These are phyloP conservation scores for Erythrophleum fordii DNA, from an alignment of 306 rosid species.

Conservation along the genomic window DNA sequence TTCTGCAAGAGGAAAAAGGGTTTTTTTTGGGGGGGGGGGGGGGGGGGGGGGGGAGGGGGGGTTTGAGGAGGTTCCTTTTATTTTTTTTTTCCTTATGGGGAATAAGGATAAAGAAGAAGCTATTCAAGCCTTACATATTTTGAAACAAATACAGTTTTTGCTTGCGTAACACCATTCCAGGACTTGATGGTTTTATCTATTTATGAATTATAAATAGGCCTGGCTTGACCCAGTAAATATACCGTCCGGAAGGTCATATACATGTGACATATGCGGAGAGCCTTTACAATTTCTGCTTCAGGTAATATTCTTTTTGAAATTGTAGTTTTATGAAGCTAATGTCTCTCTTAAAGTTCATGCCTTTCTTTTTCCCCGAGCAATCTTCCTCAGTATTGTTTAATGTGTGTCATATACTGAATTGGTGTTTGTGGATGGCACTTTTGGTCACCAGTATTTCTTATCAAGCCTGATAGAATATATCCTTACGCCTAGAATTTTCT, in stretches of 20 bases:
- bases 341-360: neutral
- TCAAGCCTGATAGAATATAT: neutral
- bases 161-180: too few species aligned
- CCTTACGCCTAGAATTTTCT: neutral
- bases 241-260: constrained; percentile 65
- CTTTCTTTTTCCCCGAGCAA: neutral
- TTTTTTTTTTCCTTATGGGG: neutral
- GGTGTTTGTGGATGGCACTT: neutral
- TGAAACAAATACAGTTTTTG: neutral
- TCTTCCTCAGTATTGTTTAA: neutral
- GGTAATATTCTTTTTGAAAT: constrained; percentile 47
- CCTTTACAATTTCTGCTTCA: constrained; percentile 83
- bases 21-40: neutral
- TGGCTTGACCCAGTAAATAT: constrained; percentile 89
- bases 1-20: neutral
- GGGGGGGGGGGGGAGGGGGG: neutral
- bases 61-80: neutral
- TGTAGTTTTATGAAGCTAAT: neutral
- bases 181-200: constrained; percentile 10
- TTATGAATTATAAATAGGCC: constrained; percentile 58
- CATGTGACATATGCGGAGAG: constrained; percentile 75
- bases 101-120: neutral
- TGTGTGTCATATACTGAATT: neutral
- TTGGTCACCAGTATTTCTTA: neutral
- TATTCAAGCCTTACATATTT: neutral